Conservation (phyloP, 2,329 filamentous ascomycete species). For the Teratosphaeria zuluensis region DNA sequence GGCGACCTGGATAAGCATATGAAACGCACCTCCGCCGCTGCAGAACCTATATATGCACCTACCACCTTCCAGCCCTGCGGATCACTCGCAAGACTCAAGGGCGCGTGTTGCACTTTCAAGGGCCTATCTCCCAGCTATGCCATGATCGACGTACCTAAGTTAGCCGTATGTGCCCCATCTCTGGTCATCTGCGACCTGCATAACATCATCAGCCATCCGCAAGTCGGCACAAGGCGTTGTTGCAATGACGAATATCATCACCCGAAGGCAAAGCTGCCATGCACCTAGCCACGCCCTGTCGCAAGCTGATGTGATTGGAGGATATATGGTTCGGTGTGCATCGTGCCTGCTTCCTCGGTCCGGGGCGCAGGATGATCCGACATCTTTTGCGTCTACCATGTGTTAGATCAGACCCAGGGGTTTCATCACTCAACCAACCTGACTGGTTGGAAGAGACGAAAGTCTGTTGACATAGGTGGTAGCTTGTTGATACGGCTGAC, state of each 20-base stretch:
- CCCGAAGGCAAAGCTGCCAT: background rate
- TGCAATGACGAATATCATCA: background rate
- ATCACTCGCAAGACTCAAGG: background rate
- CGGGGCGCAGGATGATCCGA: no score
- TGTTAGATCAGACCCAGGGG: no score
- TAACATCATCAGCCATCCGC: background rate
- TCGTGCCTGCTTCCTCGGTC: background rate
- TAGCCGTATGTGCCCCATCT: background rate
- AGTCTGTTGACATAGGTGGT: no score
- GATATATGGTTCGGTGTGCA: background rate
- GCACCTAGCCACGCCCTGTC: background rate
- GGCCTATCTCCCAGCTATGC: background rate
- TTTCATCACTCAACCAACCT: no score
- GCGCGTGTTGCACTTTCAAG: background rate
- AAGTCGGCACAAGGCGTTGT: background rate
- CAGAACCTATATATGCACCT: background rate
- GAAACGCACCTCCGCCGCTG: background rate
- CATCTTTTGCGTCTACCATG: no score
- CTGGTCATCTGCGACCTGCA: background rate
- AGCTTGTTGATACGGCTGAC: no score
- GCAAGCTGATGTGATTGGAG: background rate
- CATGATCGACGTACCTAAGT: background rate
- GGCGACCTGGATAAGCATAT: background rate
- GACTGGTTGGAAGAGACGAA: no score
- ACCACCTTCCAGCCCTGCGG: background rate